Conservation (phyloP, 257 asterid species). For the Scutellaria galericulata region DNA sequence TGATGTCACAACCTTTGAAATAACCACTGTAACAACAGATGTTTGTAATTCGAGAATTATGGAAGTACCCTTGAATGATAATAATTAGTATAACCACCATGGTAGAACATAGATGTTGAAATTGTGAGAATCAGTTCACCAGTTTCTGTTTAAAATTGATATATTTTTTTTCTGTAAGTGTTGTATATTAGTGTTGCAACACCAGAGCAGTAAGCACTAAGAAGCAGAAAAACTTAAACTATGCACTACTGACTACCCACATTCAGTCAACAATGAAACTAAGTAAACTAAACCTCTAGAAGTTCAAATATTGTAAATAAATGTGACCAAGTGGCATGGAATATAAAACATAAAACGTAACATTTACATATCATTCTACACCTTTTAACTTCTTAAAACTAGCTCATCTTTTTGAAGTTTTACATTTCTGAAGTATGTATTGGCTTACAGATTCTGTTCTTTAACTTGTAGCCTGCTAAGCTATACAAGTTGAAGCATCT, state of each 20-base stretch:
- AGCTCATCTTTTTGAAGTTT: background rate
- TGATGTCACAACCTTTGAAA: slow-evolving; percentile 15
- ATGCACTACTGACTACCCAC: slow-evolving; percentile 8
- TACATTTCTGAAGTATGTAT: slow-evolving; percentile 21
- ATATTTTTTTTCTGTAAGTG: background rate
- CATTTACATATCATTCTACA: background rate
- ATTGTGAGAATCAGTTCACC: slow-evolving; percentile 7
- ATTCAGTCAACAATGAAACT: background rate
- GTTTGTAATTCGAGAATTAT: background rate
- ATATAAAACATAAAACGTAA: background rate
- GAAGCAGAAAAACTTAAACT: background rate
- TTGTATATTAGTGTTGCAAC: background rate
- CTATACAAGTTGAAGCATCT: slow-evolving; percentile 95
- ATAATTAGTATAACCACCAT: slow-evolving; percentile 6
- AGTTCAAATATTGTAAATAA: background rate
- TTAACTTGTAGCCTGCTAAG: slow-evolving; percentile 80
- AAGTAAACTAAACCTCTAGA: slow-evolving; percentile 1
- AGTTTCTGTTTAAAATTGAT: background rate
- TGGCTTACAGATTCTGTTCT: slow-evolving; percentile 36
- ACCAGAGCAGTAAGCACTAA: too few relatives aligned
- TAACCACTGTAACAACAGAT: background rate
- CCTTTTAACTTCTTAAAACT: slow-evolving; percentile 19
- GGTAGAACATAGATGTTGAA: slow-evolving; percentile 23
- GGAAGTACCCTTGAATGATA: background rate
- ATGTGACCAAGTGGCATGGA: background rate